Conservation (phyloP, 2,329 filamentous ascomycete species). For the Colletotrichum magnum region DNA sequence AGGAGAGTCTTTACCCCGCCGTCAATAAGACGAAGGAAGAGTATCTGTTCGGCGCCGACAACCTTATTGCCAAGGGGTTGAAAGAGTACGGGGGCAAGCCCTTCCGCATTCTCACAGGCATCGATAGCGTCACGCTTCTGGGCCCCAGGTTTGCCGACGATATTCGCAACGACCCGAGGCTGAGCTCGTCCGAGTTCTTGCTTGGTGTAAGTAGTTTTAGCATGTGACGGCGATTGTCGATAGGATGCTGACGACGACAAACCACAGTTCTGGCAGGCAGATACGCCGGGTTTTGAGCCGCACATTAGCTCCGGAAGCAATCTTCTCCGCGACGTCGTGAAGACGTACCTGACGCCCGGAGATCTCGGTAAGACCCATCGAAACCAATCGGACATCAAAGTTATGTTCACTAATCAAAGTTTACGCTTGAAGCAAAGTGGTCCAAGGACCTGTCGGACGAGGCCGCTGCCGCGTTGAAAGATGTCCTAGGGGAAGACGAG, state of each 20-base stretch:
- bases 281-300: slow-evolving; percentile 21
- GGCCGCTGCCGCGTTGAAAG: slow-evolving; percentile 6
- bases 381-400: too few relatives aligned
- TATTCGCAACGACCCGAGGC: slow-evolving; percentile 19
- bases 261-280: slow-evolving; percentile 31
- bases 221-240: too few relatives aligned
- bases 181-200: slow-evolving; percentile 30
- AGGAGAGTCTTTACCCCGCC: slow-evolving; percentile 18
- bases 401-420: neutral
- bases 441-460: slow-evolving; percentile 20
- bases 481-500: slow-evolving; percentile 20
- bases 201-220: neutral
- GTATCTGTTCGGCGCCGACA: slow-evolving; percentile 14
- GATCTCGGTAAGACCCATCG: slow-evolving; percentile 9
- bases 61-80: slow-evolving; percentile 16
- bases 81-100: slow-evolving; percentile 25
- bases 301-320: slow-evolving; percentile 30
- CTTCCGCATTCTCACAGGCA: slow-evolving; percentile 25
- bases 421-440: slow-evolving; percentile 2
- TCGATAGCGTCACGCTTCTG: slow-evolving; percentile 20
- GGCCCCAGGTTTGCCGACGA: slow-evolving; percentile 14
- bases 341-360: slow-evolving; percentile 14
- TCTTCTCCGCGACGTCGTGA: slow-evolving; percentile 27
- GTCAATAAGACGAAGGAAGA: slow-evolving; percentile 28
- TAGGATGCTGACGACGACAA: neutral